Percentiles rank a stretch among this genome's conserved stretches.
These are phyloP conservation scores for Hypoxylon sp. DNA, from an alignment of 2,329 filamentous ascomycete genomes.

Conservation along the genomic window DNA sequence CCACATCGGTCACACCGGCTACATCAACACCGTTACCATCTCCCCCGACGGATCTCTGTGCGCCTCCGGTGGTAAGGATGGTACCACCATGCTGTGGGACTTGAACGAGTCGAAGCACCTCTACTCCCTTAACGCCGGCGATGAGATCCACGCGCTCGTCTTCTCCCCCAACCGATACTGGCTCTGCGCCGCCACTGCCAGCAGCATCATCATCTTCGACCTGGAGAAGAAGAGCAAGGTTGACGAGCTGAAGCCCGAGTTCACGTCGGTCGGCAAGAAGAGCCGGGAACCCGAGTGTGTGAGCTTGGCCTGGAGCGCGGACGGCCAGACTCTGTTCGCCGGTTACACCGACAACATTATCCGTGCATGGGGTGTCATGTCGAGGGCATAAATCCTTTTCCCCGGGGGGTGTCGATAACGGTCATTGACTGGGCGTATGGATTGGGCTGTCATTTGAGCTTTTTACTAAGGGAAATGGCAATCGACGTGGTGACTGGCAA, in stretches of 20 bases:
- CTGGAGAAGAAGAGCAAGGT: constrained; percentile 99
- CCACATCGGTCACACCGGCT: constrained; percentile 99
- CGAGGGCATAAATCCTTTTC: constrained; percentile 75
- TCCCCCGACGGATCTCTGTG: constrained; percentile 99
- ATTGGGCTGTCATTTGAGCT: constrained; percentile 54
- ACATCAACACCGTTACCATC: constrained; percentile 99
- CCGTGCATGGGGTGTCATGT: constrained; percentile 98
- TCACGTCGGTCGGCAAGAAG: constrained; percentile 97
- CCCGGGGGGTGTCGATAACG: constrained; percentile 43
- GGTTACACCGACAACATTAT: constrained; percentile 99
- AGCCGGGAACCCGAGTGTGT: constrained; percentile 98
- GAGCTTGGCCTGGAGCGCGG: constrained; percentile 95
- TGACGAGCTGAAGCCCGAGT: constrained; percentile 99
- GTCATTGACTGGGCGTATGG: constrained; percentile 55
- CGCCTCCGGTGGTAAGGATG: constrained; percentile 99
- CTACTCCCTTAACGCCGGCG: constrained; percentile 98
- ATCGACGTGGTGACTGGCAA: constrained; percentile 48
- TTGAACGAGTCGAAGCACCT: constrained; percentile 99
- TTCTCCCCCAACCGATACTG: constrained; percentile 99
- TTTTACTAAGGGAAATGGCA: constrained; percentile 52
- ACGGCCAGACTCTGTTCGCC: constrained; percentile 99
- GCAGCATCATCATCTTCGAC: constrained; percentile 99
- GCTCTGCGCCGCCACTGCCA: constrained; percentile 97
- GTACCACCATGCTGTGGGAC: constrained; percentile 99
- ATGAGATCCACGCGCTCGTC: constrained; percentile 99